Base-by-base conservation (phyloP, 2,329 filamentous ascomycete species). In the Zymoseptoria ardabiliae region DNA sequence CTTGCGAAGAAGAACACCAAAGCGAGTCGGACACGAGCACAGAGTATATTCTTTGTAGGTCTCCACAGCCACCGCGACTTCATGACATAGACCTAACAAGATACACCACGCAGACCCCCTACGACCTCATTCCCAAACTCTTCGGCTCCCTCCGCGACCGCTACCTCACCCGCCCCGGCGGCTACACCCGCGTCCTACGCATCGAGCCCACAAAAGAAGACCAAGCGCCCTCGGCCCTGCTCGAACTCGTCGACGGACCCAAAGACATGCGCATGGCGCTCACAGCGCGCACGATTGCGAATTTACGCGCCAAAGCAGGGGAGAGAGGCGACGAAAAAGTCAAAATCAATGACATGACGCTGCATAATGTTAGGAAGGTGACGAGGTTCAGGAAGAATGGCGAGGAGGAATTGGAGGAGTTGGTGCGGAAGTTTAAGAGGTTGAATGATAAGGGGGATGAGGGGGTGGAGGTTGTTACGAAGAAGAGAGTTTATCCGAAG, bases 261-360 rank as follows among this genome's bases (percentile, higher is more conserved):
- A 89, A 87, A 73, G 94, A 99, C 76, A 90, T 96, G 79, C 89
- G 92, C 35, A 97, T 97, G 77, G 90, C 91, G 69, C 86, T 97
- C 83, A 96, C 92, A 2, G 94, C 94, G 23, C 89, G 88, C 68
- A 87, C 90, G 0, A 81, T 97, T 6, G 90, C 90, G 50, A 81
- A 85, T 25, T 56, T 61, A 17, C 41, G 60, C 19, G 49, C 48
- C 20, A 57, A 59, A n/a, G 60, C 63, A 2, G 61, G 64, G 20
- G 60, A 62, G 5, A 72, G 80, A 60, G 77, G 80, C 2, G 72
- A 77, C 60, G 72, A 77, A 61, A 76, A 85, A 48, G 79, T 83
- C 55, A 73, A 78, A 2, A 77, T 89, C 68, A 88, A 85, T 66
- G 82, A 89, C 30, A 78, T 94, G 67, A 97, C 93, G 35, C 78